Evolutionary conservation across 1,284 basidiomycete genomes (phyloP), one percentile per base, ranked within the genome.

Genomic region (Heterobasidion occidentale): DNA sequence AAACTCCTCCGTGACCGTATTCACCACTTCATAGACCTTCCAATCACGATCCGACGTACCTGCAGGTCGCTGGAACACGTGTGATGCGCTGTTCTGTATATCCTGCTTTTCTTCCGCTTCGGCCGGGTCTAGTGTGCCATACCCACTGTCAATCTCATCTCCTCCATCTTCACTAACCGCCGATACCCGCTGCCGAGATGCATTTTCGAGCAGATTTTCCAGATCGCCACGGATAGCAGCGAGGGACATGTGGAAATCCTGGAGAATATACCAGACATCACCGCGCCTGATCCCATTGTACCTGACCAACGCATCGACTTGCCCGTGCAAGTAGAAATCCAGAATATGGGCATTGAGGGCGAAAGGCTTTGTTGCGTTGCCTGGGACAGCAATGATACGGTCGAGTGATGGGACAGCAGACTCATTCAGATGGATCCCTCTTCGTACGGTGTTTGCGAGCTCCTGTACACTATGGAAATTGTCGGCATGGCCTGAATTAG

Each of bases 301-400:
- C 0, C 62, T 59, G 9, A 69, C 71, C 52, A 87, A 66, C 0
- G 80, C 70, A 0, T 69, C 62, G 7, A 73, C 70, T 62, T 84
- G 82, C 0, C 85, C 86, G 59, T 88, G 86, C 1, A 64, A 76
- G 65, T 78, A 87, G 68, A 86, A 88, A 64, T 88, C 86, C 55
- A 79, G 70, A 5, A 86, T 67, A 62, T 86, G 86, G 0, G 83
- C 85, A 58, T 88, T 88, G 46, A 84, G 71, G 20, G 72, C 67
- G 59, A 70, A 64, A 38, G 70, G 64, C 48, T 68, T 65, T 35
- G 59, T 56, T 27, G 56, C 53, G 3, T 61, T 51, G 9, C 62
- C 63, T 0, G 63, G 55, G 3, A 55, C 52, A 1, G 66, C 54
- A 44, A 72, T 67, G 62, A 84, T 70, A 48, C 68, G 62, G 3